Conservation (phyloP, 139 green algal species). For the Micractinium conductrix region DNA sequence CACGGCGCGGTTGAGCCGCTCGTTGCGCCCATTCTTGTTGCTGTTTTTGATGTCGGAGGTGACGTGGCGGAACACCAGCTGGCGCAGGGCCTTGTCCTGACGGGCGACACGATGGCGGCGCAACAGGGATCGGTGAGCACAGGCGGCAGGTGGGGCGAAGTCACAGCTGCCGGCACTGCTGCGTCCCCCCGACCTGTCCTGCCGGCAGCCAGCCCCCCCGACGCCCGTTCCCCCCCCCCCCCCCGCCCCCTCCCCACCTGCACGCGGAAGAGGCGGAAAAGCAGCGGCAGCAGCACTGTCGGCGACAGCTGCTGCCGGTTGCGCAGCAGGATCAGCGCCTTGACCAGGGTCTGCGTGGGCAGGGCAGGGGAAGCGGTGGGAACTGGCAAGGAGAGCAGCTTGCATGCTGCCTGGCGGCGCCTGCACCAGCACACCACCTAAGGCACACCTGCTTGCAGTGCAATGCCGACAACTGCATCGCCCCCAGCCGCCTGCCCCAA, state of each 20-base stretch:
- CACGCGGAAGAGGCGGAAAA: constrained; percentile 94
- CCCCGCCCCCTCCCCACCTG: constrained; percentile 32
- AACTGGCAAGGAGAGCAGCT: too few species aligned
- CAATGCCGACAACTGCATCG: too few species aligned
- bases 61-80: constrained; percentile 93
- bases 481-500: too few species aligned
- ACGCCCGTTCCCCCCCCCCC: neutral
- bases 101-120: too few species aligned
- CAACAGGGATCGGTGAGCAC: too few species aligned
- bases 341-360: constrained; percentile 62
- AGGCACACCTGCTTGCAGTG: too few species aligned
- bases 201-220: neutral
- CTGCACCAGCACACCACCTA: too few species aligned
- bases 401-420: too few species aligned
- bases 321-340: constrained; percentile 93
- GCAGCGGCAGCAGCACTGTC: constrained; percentile 87
- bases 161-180: neutral
- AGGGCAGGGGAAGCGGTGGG: neutral
- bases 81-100: constrained; percentile 47
- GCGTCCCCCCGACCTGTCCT: neutral
- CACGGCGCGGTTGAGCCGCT: constrained; percentile 85
- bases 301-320: constrained; percentile 77
- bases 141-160: neutral
- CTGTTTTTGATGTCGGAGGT: constrained; percentile 88
- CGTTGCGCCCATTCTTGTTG: constrained; percentile 87